These are phyloP conservation scores for Clarireedia paspali DNA, from an alignment of 2,329 filamentous ascomycete species.

Conservation along the genomic window DNA sequence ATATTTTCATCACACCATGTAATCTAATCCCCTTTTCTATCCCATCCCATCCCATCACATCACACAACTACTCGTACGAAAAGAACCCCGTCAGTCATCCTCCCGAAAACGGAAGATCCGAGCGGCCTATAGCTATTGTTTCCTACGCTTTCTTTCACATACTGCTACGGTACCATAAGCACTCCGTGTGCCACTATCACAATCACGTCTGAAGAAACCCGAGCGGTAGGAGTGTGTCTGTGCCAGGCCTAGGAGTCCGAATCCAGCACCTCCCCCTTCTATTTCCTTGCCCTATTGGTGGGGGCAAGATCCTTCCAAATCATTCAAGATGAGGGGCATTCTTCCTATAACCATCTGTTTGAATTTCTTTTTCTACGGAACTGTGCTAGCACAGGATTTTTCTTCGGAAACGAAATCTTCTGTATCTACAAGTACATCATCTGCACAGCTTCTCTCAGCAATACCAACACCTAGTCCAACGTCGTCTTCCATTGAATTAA, in stretches of 20 bases:
- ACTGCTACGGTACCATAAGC: neutral
- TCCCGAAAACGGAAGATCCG: too few species aligned
- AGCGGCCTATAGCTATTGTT: neutral
- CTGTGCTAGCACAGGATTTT: slow-evolving; percentile 20
- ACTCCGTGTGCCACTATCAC: neutral
- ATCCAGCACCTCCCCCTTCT: slow-evolving; percentile 6
- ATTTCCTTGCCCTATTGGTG: neutral
- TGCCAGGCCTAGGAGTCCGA: too few species aligned
- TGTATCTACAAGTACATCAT: neutral
- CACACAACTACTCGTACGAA: too few species aligned
- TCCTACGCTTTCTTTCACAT: neutral
- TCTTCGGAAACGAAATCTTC: neutral
- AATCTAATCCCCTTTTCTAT: neutral
- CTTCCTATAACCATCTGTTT: slow-evolving; percentile 20
- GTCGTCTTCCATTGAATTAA: slow-evolving; percentile 19
- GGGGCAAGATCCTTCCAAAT: slow-evolving; percentile 1
- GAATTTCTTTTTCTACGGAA: slow-evolving; percentile 16
- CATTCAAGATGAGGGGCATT: slow-evolving; percentile 21
- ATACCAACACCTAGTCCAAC: slow-evolving; percentile 13
- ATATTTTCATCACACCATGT: neutral
- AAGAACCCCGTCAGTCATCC: too few species aligned
- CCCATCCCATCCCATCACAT: neutral
- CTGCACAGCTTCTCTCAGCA: neutral
- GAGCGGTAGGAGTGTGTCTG: neutral
- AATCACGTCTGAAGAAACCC: neutral